Conservation (phyloP, 108 stramenopile species). For the Stephanodiscus triporus region DNA sequence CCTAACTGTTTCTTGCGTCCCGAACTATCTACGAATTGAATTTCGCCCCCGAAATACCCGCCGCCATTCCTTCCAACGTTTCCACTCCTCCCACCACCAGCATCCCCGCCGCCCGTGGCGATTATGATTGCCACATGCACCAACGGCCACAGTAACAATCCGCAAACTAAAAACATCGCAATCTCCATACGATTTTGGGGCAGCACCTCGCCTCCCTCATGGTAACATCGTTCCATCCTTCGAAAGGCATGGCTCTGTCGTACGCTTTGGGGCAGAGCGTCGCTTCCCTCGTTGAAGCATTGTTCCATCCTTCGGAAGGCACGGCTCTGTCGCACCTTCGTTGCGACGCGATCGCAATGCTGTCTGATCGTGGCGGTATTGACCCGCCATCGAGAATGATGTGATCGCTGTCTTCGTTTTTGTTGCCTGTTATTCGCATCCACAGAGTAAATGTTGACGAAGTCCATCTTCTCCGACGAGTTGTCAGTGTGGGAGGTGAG, state of each 20-base stretch:
- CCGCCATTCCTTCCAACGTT: neutral
- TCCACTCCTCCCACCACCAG: neutral
- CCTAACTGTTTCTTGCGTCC: neutral
- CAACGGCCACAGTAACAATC: slow-evolving; percentile 25
- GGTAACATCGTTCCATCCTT: slow-evolving; percentile 22
- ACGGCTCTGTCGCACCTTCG: neutral
- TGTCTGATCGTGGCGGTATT: too few relatives aligned
- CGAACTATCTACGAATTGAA: slow-evolving; percentile 8
- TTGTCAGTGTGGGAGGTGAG: neutral
- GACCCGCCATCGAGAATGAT: neutral
- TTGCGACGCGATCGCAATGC: too few relatives aligned
- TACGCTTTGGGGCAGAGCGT: neutral
- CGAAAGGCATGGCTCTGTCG: neutral
- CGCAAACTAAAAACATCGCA: slow-evolving; percentile 18
- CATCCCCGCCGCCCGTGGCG: neutral
- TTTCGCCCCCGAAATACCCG: slow-evolving; percentile 22
- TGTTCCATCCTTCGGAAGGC: slow-evolving; percentile 8
- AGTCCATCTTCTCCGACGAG: too few relatives aligned
- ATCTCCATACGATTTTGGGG: slow-evolving; percentile 26
- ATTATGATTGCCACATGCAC: slow-evolving; percentile 16
- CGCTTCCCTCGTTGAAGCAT: neutral
- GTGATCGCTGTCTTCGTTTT: neutral
- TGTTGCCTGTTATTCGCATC: neutral
- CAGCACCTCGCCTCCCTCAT: slow-evolving; percentile 22
- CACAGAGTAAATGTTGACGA: slow-evolving; percentile 11